Evolutionary conservation across 805 yeast genomes (phyloP), one percentile per base, ranked within the genome.

Genomic region (Candida lessepsii): DNA sequence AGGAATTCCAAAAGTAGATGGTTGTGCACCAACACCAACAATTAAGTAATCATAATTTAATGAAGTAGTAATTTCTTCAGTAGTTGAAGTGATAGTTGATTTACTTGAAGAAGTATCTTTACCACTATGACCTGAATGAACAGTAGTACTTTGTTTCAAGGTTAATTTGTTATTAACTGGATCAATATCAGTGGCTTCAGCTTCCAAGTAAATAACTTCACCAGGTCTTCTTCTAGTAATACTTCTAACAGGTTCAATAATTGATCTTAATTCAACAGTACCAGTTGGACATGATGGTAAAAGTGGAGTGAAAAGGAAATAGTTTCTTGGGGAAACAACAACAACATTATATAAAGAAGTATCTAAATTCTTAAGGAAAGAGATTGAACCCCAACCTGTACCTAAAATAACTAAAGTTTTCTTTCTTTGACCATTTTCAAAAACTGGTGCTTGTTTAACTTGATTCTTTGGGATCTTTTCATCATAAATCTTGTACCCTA

Each of bases 261-360:
- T 90, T 17, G 97, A 90, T 63, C 93, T 86, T 50, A 78, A 65
- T 56, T 87, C 96, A 44, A 88, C 80, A 37, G 96, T 86, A 49
- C 97, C 97, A 27, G 96, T 90, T 42, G 97, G 95, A 51, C 91
- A 86, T 18, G 96, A 86, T 34, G 98, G 97, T 54, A 90, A 74
- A 60, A 90, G 71, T n/a, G 98, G 97, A 42, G 98, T 90, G 75
- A 91, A 90, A 54, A 90, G 73, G 69, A 90, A 89, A 73, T 87
- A 91, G 73, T 90, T 91, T 71, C 97, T 80, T 47, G 98, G 97
- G 29, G 96, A 87, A 34, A 90, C 85, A 41, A 90, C 81, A 36
- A 88, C 80, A 37, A 90, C 96, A 59, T 91, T 87, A 69, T 88
- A 90, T 61, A 83, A 72, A 35, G 90, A 71, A 29, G 96, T 83